phyloP scores from a whole-genome alignment of 1,139 yeast genomes.

The Geotrichum candidum region DNA sequence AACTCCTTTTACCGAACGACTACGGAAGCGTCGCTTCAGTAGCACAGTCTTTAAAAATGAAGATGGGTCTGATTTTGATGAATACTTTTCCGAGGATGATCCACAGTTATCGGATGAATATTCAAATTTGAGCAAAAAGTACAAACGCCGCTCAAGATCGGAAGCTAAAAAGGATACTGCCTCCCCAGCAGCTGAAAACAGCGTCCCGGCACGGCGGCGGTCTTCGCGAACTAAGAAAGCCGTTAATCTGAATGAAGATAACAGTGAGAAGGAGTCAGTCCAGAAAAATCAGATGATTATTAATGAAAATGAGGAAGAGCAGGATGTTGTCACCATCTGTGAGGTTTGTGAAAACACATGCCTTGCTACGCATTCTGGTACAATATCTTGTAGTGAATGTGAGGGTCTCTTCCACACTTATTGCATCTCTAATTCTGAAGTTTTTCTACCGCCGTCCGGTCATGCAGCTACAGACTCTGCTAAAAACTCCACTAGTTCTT shows the following conservation, averaged over 20 bases:
- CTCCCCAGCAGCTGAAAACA: not conserved
- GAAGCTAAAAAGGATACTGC: not conserved
- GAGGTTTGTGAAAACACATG: conserved; percentile 16
- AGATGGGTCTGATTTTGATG: not conserved
- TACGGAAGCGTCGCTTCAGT: conserved; percentile 2
- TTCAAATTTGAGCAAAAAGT: not conserved
- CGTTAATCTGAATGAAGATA: not conserved
- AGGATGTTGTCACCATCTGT: conserved; percentile 14
- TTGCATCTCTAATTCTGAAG: conserved; percentile 12
- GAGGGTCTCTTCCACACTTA: conserved; percentile 12
- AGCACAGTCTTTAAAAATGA: not conserved
- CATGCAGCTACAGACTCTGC: not conserved
- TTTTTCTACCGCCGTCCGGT: conserved; percentile 5
- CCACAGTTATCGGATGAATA: not conserved
- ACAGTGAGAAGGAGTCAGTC: not conserved
- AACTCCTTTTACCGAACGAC: conserved; percentile 2
- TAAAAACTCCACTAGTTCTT: conserved; percentile 33
- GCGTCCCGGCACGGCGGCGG: not conserved
- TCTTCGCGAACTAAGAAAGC: not conserved
- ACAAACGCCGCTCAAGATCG: not conserved
- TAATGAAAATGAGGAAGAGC: conserved; percentile 12
- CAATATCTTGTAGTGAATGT: conserved; percentile 11
- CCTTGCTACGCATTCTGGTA: not conserved
- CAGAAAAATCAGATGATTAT: conserved; percentile 4
- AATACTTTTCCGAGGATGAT: conserved; percentile 5